Evolutionary conservation across 208 protist species (phyloP), one percentile per base, ranked within the genome.

Genomic region (Crithidia brevicula): DNA sequence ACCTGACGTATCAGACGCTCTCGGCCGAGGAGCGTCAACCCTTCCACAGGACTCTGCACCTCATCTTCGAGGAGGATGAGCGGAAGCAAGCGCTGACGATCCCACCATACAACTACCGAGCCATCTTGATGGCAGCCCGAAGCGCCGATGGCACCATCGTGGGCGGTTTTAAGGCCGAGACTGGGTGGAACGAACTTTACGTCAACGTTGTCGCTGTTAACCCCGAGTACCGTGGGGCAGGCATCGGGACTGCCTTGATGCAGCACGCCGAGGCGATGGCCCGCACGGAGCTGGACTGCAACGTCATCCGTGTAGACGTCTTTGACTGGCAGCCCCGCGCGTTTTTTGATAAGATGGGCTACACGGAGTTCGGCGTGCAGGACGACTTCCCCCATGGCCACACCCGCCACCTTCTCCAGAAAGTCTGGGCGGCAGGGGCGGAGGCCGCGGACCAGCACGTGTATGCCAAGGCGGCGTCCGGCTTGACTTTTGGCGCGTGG

Each of bases 321-420:
- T 57, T 64, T 31, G 69, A 58, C 54, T 82, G 59, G 58, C 75
- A 81, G 56, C 62, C 75, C 31, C 31, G 75, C 1, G 33, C 40
- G 8, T 61, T 81, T 8, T 81, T 70, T 36, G 63, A 72, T 40
- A 2, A 28, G 1, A 22, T 50, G 3, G 75, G 75, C 30, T 73
- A 59, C 33, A 30, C 5, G 16, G 31, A 71, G 16, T 58, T 65
- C 46, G 59, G 40, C 23, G 36, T 58, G n/a, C 62, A 68, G 43
- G 52, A 42, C 22, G 25, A 77, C 52, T 56, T 65, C 56, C 60
- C 75, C 4, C 47, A 45, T 33, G 53, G 56, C 6, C 64, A 81
- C 47, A 28, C n/a, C 0, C 40, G 49, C 59, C 69, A 69, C 70
- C 56, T 67, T n/a, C 4, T 77, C 34, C 50, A 76, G 60, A 81